Evolutionary conservation across 768 basidiomycete species (phyloP).

Genomic region (Lactarius quietus): DNA sequence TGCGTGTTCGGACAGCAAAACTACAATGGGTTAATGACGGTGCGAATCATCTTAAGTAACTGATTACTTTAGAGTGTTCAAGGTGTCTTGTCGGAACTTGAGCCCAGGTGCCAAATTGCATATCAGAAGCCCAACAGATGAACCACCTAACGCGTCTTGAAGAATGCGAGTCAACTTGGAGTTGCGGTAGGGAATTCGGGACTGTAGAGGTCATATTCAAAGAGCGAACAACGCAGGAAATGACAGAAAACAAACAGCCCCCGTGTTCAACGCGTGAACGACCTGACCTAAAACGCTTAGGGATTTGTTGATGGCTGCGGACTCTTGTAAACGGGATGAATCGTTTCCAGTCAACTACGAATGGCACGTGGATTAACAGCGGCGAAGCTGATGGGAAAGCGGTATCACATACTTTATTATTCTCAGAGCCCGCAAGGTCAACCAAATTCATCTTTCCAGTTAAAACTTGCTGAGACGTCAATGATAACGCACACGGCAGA

Average conservation of each 20-base stretch:
- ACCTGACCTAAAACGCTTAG: slow-evolving; percentile 85
- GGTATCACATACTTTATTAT: slow-evolving; percentile 62
- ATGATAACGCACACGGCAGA: not conserved
- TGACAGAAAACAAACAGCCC: slow-evolving; percentile 44
- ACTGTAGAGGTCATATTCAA: slow-evolving; percentile 36
- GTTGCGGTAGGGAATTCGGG: slow-evolving; percentile 85
- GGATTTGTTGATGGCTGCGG: slow-evolving; percentile 86
- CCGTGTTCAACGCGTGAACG: slow-evolving; percentile 76
- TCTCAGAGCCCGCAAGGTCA: slow-evolving; percentile 88
- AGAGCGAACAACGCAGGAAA: not conserved
- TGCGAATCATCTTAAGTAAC: not conserved
- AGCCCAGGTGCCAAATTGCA: slow-evolving; percentile 83
- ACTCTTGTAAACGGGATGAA: slow-evolving; percentile 82
- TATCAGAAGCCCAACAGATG: slow-evolving; percentile 73
- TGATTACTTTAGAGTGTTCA: slow-evolving; percentile 85
- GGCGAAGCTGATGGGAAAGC: no score
- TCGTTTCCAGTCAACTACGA: slow-evolving; percentile 77
- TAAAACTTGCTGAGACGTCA: slow-evolving; percentile 37
- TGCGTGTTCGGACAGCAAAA: slow-evolving; percentile 82
- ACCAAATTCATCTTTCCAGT: slow-evolving; percentile 82
- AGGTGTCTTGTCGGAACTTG: slow-evolving; percentile 81
- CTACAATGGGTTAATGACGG: slow-evolving; percentile 32
- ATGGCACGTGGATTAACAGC: not conserved
- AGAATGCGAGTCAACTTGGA: slow-evolving; percentile 86
- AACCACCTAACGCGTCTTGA: slow-evolving; percentile 86